These are phyloP conservation scores for Echinosophora koreensis DNA, from an alignment of 306 rosid species.

Conservation along the genomic window DNA sequence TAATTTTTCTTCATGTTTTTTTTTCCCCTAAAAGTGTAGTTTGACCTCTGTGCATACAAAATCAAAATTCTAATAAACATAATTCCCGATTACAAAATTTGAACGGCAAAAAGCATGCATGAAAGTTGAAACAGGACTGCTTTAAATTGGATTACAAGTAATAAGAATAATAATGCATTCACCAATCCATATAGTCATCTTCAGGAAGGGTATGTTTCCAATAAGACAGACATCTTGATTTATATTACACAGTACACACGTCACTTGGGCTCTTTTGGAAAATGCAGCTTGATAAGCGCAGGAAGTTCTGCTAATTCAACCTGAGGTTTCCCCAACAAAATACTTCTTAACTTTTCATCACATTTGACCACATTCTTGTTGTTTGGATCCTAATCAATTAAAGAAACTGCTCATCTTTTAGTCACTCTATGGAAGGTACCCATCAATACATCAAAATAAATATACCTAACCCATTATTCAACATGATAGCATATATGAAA, in stretches of 20 bases:
- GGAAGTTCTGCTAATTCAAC: slow-evolving; percentile 92
- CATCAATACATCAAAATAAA: slow-evolving; percentile 11
- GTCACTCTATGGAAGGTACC: slow-evolving; percentile 26
- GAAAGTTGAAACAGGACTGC: slow-evolving; percentile 57
- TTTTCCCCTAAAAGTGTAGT: too few species aligned
- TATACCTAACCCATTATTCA: slow-evolving; percentile 17
- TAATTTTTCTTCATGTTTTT: not conserved
- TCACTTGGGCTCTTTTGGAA: slow-evolving; percentile 80
- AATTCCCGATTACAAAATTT: slow-evolving; percentile 17
- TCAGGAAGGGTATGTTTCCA: slow-evolving; percentile 11
- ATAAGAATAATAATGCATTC: slow-evolving; percentile 46
- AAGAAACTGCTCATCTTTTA: slow-evolving; percentile 40
- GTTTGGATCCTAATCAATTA: slow-evolving; percentile 69
- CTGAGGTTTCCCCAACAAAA: slow-evolving; percentile 78
- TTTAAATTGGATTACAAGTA: slow-evolving; percentile 59
- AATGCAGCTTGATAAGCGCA: slow-evolving; percentile 83
- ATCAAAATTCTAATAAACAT: slow-evolving; percentile 15
- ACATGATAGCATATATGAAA: slow-evolving; percentile 20
- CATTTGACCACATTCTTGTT: slow-evolving; percentile 89
- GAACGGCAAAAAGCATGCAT: slow-evolving; percentile 53
- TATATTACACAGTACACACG: slow-evolving; percentile 11
- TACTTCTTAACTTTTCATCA: slow-evolving; percentile 76
- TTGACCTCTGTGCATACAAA: not conserved
- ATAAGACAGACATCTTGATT: slow-evolving; percentile 29
- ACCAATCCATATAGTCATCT: slow-evolving; percentile 44